Percentiles rank a stretch among this genome's conserved stretches.
These are phyloP conservation scores for Aegilops sharonensis DNA, from an alignment of 176 grass and related monocot genomes.

Conservation along the genomic window DNA sequence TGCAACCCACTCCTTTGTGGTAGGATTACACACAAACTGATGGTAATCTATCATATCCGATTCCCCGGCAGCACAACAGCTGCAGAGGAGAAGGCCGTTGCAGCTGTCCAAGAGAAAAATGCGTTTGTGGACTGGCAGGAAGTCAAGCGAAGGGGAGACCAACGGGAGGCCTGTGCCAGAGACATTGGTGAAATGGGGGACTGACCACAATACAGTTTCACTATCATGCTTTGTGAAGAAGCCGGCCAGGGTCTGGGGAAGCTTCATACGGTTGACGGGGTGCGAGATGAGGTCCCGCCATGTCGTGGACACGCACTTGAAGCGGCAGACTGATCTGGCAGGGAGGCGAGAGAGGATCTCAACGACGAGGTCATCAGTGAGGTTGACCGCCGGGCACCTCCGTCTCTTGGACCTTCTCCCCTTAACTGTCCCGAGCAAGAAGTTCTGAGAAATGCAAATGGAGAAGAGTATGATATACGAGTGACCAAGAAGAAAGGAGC, in stretches of 20 bases:
- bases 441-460: not conserved
- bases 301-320: not conserved
- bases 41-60: too few species aligned
- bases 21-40: too few species aligned
- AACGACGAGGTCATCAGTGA: not conserved
- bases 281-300: not conserved
- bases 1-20: not conserved
- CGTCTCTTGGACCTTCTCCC: constrained; percentile 7
- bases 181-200: not conserved
- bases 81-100: not conserved
- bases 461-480: too few species aligned
- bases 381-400: not conserved
- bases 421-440: not conserved
- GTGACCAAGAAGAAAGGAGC: not conserved
- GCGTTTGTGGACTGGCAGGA: not conserved
- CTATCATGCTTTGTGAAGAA: not conserved
- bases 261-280: not conserved
- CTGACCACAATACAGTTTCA: not conserved
- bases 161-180: not conserved
- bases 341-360: constrained; percentile 6
- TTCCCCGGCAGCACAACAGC: not conserved
- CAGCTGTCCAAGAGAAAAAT: not conserved
- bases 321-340: not conserved
- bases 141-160: not conserved
- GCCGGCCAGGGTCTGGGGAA: not conserved